Base-by-base conservation (phyloP, 1,284 basidiomycete species). In the Malassezia nana region DNA sequence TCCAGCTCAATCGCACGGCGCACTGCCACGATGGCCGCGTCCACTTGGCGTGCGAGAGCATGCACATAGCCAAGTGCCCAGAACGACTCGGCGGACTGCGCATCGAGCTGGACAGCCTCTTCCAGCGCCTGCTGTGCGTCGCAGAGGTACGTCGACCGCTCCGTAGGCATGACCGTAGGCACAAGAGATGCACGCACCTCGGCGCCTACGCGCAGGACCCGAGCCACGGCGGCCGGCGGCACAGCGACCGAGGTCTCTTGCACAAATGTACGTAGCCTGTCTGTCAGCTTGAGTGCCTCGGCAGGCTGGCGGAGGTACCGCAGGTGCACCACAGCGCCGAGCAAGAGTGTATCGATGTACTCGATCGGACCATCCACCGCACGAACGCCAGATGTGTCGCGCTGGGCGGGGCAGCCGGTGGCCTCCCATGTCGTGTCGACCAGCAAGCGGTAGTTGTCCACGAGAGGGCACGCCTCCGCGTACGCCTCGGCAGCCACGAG, bases 1-100 rank as follows among this genome's bases (percentile, higher is more conserved):
- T 86, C 83, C 3, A 81, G 79, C 74, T 91, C 87, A 9, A 92
- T 81, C 12, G 71, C 86, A 10, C 78, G 75, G 10, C 86, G 82
- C 0, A 87, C 86, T 38, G 82, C 78, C 7, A 80, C 75, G 1
- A 86, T 78, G 0, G 89, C 89, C 4, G 79, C 76, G 26, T 81
- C 78, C 18, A 91, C 76, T 59, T 87, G 81, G 25, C 84, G 81
- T n/a, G 79, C 78, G 48, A 84, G 81, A 9, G 86, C 80, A 48
- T 86, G 62, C 32, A 67, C 45, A 35, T 53, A 61, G 9, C 66
- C 69, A 3, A 74, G 65, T 30, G 62, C 59, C 46, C 86, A 91
- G 66, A 84, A 80, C 0, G 81, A 82, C 20, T 74, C 67, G 1
- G 82, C 79, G 1, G 85, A 80, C 0, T 79, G 80, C 0, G 83